These are phyloP conservation scores for Pseudocercospora crystallina DNA, from an alignment of 2,329 filamentous ascomycete genomes.

Conservation along the genomic window DNA sequence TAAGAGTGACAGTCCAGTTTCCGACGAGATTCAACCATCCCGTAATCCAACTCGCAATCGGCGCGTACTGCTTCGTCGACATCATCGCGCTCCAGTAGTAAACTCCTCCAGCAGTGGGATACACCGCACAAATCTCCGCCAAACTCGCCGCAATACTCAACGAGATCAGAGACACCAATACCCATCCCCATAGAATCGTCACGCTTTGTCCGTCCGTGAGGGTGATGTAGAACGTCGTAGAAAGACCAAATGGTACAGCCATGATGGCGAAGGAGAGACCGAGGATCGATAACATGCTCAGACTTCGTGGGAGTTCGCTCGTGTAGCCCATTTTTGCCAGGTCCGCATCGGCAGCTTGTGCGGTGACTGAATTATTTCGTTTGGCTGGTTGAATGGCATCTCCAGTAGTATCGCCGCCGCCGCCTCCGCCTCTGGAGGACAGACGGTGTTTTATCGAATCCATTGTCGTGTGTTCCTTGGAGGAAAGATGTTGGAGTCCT, in stretches of 20 bases:
- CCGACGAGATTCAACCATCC: slow-evolving; percentile 72
- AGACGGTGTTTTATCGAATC: slow-evolving; percentile 17
- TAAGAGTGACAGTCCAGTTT: slow-evolving; percentile 66
- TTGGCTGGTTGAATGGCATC: neutral
- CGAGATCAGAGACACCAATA: slow-evolving; percentile 64
- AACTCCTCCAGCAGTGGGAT: slow-evolving; percentile 66
- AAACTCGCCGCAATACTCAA: slow-evolving; percentile 64
- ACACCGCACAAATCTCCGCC: slow-evolving; percentile 69
- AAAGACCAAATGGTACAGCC: slow-evolving; percentile 68
- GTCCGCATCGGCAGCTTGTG: slow-evolving; percentile 55
- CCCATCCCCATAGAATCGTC: slow-evolving; percentile 69
- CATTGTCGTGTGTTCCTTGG: slow-evolving; percentile 6
- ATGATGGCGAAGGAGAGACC: slow-evolving; percentile 74
- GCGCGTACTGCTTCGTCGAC: slow-evolving; percentile 62
- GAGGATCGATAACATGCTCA: slow-evolving; percentile 69
- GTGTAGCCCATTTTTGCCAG: slow-evolving; percentile 68
- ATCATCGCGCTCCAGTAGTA: slow-evolving; percentile 72
- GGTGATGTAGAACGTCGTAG: slow-evolving; percentile 67
- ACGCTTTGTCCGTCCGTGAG: slow-evolving; percentile 68
- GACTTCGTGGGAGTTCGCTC: slow-evolving; percentile 63
- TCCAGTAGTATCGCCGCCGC: too few relatives aligned
- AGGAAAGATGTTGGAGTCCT: too few relatives aligned
- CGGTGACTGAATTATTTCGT: slow-evolving; percentile 30
- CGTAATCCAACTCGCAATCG: slow-evolving; percentile 67
- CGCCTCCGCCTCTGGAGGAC: neutral